These are phyloP conservation scores for Epichloe amarillans DNA, from an alignment of 2,329 filamentous ascomycete genomes.

Conservation along the genomic window DNA sequence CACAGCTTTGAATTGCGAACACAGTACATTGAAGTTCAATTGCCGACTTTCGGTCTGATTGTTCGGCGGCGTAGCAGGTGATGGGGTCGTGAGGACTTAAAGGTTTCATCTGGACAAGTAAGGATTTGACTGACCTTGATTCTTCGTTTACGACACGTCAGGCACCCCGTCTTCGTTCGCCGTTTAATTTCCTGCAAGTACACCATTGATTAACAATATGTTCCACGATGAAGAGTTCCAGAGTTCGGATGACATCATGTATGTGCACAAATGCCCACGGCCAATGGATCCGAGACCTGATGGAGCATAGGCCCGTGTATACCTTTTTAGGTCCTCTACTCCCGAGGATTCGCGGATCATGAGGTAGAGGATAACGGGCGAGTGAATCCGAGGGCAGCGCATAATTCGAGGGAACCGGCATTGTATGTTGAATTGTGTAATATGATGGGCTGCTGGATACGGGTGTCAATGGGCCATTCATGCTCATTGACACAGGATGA, in stretches of 20 bases:
- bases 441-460: slow-evolving; percentile 25
- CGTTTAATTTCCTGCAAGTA: slow-evolving; percentile 45
- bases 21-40: too few species aligned
- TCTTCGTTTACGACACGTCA: slow-evolving; percentile 47
- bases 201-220: slow-evolving; percentile 3
- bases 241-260: not conserved
- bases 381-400: slow-evolving; percentile 30
- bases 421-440: slow-evolving; percentile 26
- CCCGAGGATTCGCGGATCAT: slow-evolving; percentile 34
- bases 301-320: slow-evolving; percentile 20
- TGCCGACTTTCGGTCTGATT: too few species aligned
- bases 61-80: too few species aligned
- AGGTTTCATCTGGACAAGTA: slow-evolving; percentile 7
- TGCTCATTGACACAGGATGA: slow-evolving; percentile 23
- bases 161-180: slow-evolving; percentile 48
- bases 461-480: slow-evolving; percentile 18
- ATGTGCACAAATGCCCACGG: not conserved
- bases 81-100: too few species aligned
- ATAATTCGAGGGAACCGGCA: slow-evolving; percentile 22
- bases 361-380: slow-evolving; percentile 33
- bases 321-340: slow-evolving; percentile 45
- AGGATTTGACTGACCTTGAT: slow-evolving; percentile 39
- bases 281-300: too few species aligned
- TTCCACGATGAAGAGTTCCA: not conserved
- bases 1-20: too few species aligned